Base-by-base conservation (phyloP, 2,329 filamentous ascomycete species). In the Cercospora beticola region DNA sequence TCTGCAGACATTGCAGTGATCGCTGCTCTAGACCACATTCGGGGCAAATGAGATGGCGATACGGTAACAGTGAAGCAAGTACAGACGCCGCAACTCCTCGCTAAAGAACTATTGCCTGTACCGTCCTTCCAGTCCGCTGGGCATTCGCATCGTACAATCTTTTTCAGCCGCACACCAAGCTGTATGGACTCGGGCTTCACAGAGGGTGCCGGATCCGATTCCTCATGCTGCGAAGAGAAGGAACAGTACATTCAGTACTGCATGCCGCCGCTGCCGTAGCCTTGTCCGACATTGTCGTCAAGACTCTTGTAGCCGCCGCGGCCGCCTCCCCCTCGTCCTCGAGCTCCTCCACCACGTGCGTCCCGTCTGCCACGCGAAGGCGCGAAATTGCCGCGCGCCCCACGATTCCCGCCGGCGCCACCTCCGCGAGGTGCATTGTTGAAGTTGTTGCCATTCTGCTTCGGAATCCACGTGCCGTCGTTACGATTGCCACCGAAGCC, bases 291-390 rank as follows among this genome's bases (percentile, higher is more conserved):
- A 40, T 81, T 79, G 71, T 83, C 82, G 68, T 84, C 82, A 28
- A 84, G 74, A 69, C 80, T 82, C 61, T 78, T 75, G 70, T 84
- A 84, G 43, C 78, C 77, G 8, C 73, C 74, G 58, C 77, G 68
- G 16, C 73, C 69, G 16, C 77, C 74, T 18, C 77, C 76, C 28
- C 77, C 76, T 23, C 76, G 71, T 16, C 71, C 70, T 10, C 73
- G 70, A 18, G 73, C 67, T 8, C 71, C 70, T 8, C 71, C 63
- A 16, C 69, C 64, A 30, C 70, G 43, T 16, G 54, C 62, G 18
- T 75, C 74, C 52, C 81, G 62, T 85, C 82, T 10, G 85, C 83
- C 56, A 18, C 58, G 64, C 40, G 56, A 57, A 40, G 52, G 60
- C 21, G 61, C 43, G 12, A 61, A 66, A 43, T 49, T 52, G 36